Evolutionary conservation across 2,329 filamentous ascomycete species (phyloP), one percentile per base, ranked within the genome.

Genomic region (Clarireedia paspali): DNA sequence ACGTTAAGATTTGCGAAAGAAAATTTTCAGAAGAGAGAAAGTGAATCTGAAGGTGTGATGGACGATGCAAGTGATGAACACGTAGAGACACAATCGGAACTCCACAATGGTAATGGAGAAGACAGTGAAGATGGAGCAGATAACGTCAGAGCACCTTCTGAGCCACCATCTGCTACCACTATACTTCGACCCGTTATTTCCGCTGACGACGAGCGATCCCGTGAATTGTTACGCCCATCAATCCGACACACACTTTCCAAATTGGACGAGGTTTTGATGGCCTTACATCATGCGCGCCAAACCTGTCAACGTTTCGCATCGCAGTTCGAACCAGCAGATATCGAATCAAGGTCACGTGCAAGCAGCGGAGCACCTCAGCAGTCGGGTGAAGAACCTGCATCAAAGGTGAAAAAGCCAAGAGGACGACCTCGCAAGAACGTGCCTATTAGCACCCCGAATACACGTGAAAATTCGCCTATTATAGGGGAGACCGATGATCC

Each of bases 171-270:
- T 2, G 3, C 5, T 2, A 54, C 55, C 47, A 17, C n/a, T 5
- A 23, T 45, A 6, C 36, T 67, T 4, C 58, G 58, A 27, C 82
- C 87, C 0, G 74, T 78, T 2, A 71, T 89, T 5, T 79, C 87
- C 6, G 78, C 82, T 1, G 85, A 95, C 63, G 90, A 95, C 62
- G 83, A 87, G 1, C 68, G 76, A 48, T 88, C 89, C 0, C 74
- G 78, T 57, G 68, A 71, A 1, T 74, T 95, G 5, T 73, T 96
- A 15, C 77, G 78, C 0, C 89, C 90, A 0, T 78, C 82, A 0
- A 78, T 88, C 10, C 77, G 84, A n/a, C 85, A 89, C 61, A 79
- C 91, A 15, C 75, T 96, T 7, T 72, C 76, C 1, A 81, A 83
- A 38, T 68, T 96, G 1, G 89, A 96, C 63, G 70, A 75, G 5